Percentiles rank a stretch among this genome's conserved stretches.
Evolutionary conservation across 2,329 filamentous ascomycete species (phyloP).

Genomic region (Fusarium beomiforme): DNA sequence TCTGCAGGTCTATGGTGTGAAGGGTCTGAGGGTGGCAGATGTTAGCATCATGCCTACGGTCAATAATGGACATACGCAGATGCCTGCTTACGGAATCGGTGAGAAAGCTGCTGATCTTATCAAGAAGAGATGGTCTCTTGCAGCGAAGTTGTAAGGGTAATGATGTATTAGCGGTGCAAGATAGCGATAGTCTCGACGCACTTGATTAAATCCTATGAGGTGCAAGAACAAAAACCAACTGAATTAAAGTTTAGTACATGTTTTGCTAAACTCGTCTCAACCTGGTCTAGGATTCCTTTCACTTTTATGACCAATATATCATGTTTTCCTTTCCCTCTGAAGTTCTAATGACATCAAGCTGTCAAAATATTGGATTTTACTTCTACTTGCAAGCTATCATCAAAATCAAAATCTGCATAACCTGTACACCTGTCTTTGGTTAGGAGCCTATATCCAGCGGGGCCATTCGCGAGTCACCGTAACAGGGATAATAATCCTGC

Average conservation of each 20-base stretch:
- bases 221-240: too few species aligned
- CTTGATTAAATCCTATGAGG: too few species aligned
- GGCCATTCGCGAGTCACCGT: not conserved
- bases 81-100: conserved; percentile 67
- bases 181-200: too few species aligned
- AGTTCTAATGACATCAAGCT: not conserved
- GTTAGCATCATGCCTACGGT: conserved; percentile 62
- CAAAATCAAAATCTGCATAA: not conserved
- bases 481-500: not conserved
- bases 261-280: rapidly evolving
- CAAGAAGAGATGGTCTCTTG: conserved; percentile 47
- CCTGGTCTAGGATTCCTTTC: not conserved
- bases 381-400: not conserved
- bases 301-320: too few species aligned
- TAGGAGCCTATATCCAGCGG: not conserved
- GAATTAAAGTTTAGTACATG: not conserved
- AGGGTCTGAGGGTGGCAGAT: conserved; percentile 63
- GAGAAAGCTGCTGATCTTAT: conserved; percentile 62
- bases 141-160: not conserved
- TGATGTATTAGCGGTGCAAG: not conserved
- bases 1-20: conserved; percentile 62
- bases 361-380: not conserved
- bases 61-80: conserved; percentile 61
- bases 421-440: not conserved
- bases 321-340: not conserved